Evolutionary conservation across 1,284 basidiomycete genomes (phyloP).

Genomic region (Takashimella koratensis): DNA sequence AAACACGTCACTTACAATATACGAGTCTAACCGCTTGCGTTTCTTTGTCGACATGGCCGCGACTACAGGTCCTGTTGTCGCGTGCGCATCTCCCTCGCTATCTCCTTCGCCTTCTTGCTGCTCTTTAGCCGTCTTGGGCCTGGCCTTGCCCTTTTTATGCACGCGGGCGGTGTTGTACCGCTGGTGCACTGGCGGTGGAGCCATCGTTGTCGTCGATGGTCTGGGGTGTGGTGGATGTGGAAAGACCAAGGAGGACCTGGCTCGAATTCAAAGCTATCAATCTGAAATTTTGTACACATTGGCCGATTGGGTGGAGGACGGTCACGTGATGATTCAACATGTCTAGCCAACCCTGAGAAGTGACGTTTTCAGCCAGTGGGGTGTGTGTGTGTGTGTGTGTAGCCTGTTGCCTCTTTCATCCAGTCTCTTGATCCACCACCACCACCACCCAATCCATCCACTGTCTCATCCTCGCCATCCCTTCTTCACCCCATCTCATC

Average conservation of each 20-base stretch:
- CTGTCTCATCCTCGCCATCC: neutral
- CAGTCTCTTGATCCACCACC: too few relatives aligned
- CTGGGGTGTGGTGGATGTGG: neutral
- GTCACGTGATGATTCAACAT: too few relatives aligned
- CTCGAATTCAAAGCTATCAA: too few relatives aligned
- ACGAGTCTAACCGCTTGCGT: slow-evolving; percentile 48
- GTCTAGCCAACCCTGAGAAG: too few relatives aligned
- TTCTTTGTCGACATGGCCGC: slow-evolving; percentile 48
- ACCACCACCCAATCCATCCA: too few relatives aligned
- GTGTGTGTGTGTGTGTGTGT: too few relatives aligned
- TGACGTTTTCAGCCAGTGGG: too few relatives aligned
- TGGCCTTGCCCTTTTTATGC: slow-evolving; percentile 44
- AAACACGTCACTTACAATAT: slow-evolving; percentile 63
- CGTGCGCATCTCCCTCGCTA: too few relatives aligned
- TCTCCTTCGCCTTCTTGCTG: slow-evolving; percentile 40
- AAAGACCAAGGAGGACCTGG: too few relatives aligned
- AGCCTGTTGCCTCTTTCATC: too few relatives aligned
- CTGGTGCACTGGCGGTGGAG: slow-evolving; percentile 39
- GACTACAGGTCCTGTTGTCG: slow-evolving; percentile 31
- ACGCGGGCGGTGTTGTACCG: slow-evolving; percentile 47
- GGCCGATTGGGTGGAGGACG: too few relatives aligned
- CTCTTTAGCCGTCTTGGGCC: slow-evolving; percentile 35
- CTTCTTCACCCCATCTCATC: neutral
- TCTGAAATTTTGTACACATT: too few relatives aligned
- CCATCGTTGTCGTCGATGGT: slow-evolving; percentile 21